Percentiles rank a stretch among this genome's conserved stretches.
phyloP scores from a whole-genome alignment of 805 yeast genomes.

The Nematodospora valgi region DNA sequence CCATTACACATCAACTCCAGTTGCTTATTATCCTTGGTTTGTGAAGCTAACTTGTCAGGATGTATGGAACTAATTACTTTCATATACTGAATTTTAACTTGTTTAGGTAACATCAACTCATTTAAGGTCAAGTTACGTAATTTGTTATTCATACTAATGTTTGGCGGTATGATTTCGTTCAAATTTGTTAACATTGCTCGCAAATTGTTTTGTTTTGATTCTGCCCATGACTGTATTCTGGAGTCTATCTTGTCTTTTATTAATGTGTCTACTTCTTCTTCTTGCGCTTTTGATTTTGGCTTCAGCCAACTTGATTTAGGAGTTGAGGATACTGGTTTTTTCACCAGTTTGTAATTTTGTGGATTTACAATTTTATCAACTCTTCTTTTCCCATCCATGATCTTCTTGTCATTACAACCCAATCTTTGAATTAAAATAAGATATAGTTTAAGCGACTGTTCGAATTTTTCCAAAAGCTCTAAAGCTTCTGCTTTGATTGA shows the following conservation, averaged over 20 bases:
- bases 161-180: slow-evolving; percentile 54
- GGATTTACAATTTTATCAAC: slow-evolving; percentile 68
- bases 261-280: slow-evolving; percentile 46
- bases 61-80: slow-evolving; percentile 75
- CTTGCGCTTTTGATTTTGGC: slow-evolving; percentile 30
- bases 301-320: neutral
- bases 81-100: slow-evolving; percentile 81
- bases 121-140: slow-evolving; percentile 9
- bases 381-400: slow-evolving; percentile 80
- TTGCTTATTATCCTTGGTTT: slow-evolving; percentile 51
- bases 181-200: slow-evolving; percentile 73
- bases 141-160: slow-evolving; percentile 46
- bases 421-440: slow-evolving; percentile 54
- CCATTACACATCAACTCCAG: slow-evolving; percentile 81
- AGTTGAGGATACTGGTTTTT: slow-evolving; percentile 4
- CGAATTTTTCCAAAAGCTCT: slow-evolving; percentile 72
- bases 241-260: slow-evolving; percentile 34
- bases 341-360: slow-evolving; percentile 9
- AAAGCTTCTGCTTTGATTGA: slow-evolving; percentile 76
- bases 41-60: slow-evolving; percentile 71
- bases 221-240: slow-evolving; percentile 9
- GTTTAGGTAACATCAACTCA: slow-evolving; percentile 84
- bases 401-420: slow-evolving; percentile 61
- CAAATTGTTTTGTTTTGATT: slow-evolving; percentile 76
- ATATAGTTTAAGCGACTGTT: slow-evolving; percentile 61